Conservation (phyloP, 805 yeast genomes). For the Nakazawaea sp. region DNA sequence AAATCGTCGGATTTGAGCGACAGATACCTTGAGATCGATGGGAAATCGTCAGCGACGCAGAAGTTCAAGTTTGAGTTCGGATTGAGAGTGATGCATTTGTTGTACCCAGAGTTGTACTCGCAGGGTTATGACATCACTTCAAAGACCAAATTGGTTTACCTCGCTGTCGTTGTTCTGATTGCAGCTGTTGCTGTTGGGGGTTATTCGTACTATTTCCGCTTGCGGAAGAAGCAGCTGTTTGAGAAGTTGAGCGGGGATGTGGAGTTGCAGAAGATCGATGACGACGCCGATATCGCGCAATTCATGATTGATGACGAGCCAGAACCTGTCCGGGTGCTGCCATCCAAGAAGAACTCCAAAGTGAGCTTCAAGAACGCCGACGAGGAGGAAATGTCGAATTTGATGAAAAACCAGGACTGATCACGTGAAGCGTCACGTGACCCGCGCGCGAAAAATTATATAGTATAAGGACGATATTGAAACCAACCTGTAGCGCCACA, state of each 20-base stretch:
- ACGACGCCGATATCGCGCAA: slow-evolving; percentile 3
- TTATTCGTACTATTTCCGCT: slow-evolving; percentile 2
- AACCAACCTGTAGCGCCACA: too few species aligned
- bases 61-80: slow-evolving; percentile 9
- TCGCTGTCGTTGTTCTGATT: neutral
- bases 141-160: neutral
- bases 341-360: slow-evolving; percentile 1
- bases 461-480: too few species aligned
- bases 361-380: slow-evolving; percentile 7
- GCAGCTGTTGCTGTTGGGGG: neutral
- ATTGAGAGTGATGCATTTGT: slow-evolving; percentile 3
- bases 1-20: slow-evolving; percentile 1
- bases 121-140: neutral
- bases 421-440: too few species aligned
- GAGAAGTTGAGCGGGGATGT: slow-evolving; percentile 2
- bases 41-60: slow-evolving; percentile 1
- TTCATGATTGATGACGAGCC: slow-evolving; percentile 7
- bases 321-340: neutral
- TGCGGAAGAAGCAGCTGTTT: neutral
- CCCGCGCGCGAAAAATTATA: too few species aligned
- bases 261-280: slow-evolving; percentile 5
- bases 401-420: slow-evolving; percentile 3
- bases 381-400: slow-evolving; percentile 5
- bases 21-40: slow-evolving; percentile 9
- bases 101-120: slow-evolving; percentile 5